A percentile compares a stretch with the other conserved stretches of the same genome.
phyloP scores from a whole-genome alignment of 352 stramenopile genomes.

The Phytophthora multivora region DNA sequence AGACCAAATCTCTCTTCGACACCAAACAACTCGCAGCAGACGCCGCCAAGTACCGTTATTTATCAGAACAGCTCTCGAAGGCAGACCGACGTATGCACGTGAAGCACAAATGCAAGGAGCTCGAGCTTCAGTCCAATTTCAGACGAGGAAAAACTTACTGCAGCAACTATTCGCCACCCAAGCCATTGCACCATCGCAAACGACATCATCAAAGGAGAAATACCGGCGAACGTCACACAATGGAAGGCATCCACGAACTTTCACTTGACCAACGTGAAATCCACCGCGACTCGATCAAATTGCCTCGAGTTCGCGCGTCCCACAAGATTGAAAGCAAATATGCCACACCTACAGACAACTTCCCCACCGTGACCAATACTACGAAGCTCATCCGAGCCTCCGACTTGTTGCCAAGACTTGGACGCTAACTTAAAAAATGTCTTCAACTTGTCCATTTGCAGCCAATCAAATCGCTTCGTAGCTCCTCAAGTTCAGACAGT shows the following conservation, averaged over 20 bases:
- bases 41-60: slow-evolving; percentile 49
- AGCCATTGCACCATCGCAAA: slow-evolving; percentile 9
- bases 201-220: not conserved
- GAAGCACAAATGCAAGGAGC: slow-evolving; percentile 41
- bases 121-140: slow-evolving; percentile 14
- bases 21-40: slow-evolving; percentile 56
- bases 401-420: slow-evolving; percentile 39
- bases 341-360: slow-evolving; percentile 5
- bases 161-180: slow-evolving; percentile 3
- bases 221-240: not conserved
- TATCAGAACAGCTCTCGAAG: slow-evolving; percentile 65
- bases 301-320: slow-evolving; percentile 6
- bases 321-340: slow-evolving; percentile 24
- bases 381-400: slow-evolving; percentile 50
- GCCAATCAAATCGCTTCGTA: slow-evolving; percentile 26
- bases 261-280: slow-evolving; percentile 11
- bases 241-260: slow-evolving; percentile 21
- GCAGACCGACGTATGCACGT: slow-evolving; percentile 44
- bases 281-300: slow-evolving; percentile 1
- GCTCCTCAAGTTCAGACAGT: not conserved
- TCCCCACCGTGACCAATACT: slow-evolving; percentile 45
- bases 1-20: slow-evolving; percentile 48
- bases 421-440: slow-evolving; percentile 5
- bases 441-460: slow-evolving; percentile 23
- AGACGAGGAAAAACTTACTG: slow-evolving; percentile 1